Evolutionary conservation across 2,329 filamentous ascomycete species (phyloP).

Genomic region (Phialophora tarda): DNA sequence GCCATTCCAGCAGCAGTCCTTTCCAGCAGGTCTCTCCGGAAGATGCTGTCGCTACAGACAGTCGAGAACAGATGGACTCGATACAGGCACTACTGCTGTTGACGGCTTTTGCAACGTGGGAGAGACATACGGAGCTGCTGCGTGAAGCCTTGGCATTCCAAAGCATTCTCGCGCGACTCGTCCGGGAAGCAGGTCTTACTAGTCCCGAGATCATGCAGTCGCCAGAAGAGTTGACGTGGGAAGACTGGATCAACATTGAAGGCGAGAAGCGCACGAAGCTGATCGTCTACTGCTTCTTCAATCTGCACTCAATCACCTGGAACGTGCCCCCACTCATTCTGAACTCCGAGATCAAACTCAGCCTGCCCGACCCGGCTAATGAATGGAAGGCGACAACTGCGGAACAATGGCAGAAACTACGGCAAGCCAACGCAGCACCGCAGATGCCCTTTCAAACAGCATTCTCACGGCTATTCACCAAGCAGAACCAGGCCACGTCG

Average conservation of each 20-base stretch:
- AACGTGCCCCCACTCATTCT: slow-evolving; percentile 64
- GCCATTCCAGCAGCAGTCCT: slow-evolving; percentile 50
- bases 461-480: slow-evolving; percentile 52
- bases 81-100: slow-evolving; percentile 58
- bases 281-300: slow-evolving; percentile 64
- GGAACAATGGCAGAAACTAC: slow-evolving; percentile 54
- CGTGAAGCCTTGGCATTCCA: slow-evolving; percentile 63
- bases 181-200: slow-evolving; percentile 59
- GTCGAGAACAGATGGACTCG: slow-evolving; percentile 56
- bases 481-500: slow-evolving; percentile 45
- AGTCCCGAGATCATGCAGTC: slow-evolving; percentile 36
- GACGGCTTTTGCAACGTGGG: slow-evolving; percentile 67
- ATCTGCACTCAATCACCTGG: slow-evolving; percentile 67
- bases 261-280: slow-evolving; percentile 61
- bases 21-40: slow-evolving; percentile 46
- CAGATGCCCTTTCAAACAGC: slow-evolving; percentile 51
- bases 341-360: slow-evolving; percentile 60
- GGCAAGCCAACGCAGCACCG: slow-evolving; percentile 32
- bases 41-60: slow-evolving; percentile 44
- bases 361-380: slow-evolving; percentile 60
- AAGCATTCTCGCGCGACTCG: slow-evolving; percentile 61
- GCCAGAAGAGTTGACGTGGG: slow-evolving; percentile 54
- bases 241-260: slow-evolving; percentile 61
- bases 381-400: slow-evolving; percentile 62
- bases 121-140: slow-evolving; percentile 62